Evolutionary conservation across 2,329 filamentous ascomycete genomes (phyloP), one percentile per base, ranked within the genome.

Genomic region (Podosphaera xanthii): DNA sequence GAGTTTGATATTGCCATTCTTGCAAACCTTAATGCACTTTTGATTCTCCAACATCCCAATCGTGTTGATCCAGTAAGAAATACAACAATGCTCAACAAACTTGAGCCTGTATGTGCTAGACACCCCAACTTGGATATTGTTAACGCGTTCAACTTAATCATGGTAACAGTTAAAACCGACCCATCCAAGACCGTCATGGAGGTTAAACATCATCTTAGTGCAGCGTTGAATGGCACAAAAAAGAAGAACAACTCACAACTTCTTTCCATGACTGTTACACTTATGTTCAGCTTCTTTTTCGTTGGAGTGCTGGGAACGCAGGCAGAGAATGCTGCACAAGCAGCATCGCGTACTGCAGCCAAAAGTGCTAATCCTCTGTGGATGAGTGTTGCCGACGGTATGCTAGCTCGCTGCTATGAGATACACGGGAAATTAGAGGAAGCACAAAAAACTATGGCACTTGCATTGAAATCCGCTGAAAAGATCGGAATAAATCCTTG

Each of bases 321-420:
- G 69, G 84, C 85, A 0, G 76, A 87, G 61, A 89, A 89, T 71
- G 86, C 84, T 67, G 83, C 84, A 3, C 77, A 78, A 63, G 85
- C 86, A 0, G 84, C 82, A 33, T 77, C 78, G 33, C 77, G 77
- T 49, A 83, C 86, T 72, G 83, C 84, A 4, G 77, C 79, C 63
- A 79, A 80, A 68, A 84, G 82, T 64, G 82, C 83, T 31, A 86
- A 87, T 67, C 73, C 81, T 14, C 71, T 89, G 57, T 90, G 86
- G 86, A 82, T 82, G 72, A 89, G 84, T 66, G 87, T 94, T 6
- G 84, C 86, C 0, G 82, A 86, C 63, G 84, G 84, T 31, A 84
- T 92, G 78, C 75, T 91, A 55, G 83, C 83, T 0, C 81, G 87
- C 65, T 87, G 83, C 31, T 78, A 84, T 63, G 85, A 88, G 65